Percentiles rank a stretch among this genome's conserved stretches.
Evolutionary conservation across 2,329 filamentous ascomycete species (phyloP).

Genomic region (Teratosphaeria gauchensis): DNA sequence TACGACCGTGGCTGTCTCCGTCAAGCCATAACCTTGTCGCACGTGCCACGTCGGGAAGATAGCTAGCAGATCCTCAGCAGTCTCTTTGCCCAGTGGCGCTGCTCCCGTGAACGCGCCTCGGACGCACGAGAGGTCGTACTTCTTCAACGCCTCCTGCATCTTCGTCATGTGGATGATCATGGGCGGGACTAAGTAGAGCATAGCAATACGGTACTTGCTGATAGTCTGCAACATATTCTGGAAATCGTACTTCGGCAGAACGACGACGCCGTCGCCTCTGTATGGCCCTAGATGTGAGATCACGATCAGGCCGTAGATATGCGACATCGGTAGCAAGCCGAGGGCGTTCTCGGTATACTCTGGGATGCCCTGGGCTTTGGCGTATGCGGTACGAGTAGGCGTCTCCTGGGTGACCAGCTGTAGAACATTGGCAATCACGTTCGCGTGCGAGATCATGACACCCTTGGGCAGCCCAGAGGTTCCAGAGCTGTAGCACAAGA

Average conservation of each 20-base stretch:
- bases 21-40: slow-evolving; percentile 59
- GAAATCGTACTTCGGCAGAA: slow-evolving; percentile 69
- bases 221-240: slow-evolving; percentile 54
- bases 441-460: slow-evolving; percentile 71
- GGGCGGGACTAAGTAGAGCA: slow-evolving; percentile 64
- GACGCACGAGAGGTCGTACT: slow-evolving; percentile 64
- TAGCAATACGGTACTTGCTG: slow-evolving; percentile 57
- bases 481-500: slow-evolving; percentile 70
- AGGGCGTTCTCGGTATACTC: slow-evolving; percentile 46
- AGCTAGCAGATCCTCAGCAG: slow-evolving; percentile 52
- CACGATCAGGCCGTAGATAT: slow-evolving; percentile 71
- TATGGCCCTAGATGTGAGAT: slow-evolving; percentile 57
- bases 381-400: slow-evolving; percentile 27
- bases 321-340: slow-evolving; percentile 68
- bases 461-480: slow-evolving; percentile 66
- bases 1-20: slow-evolving; percentile 66
- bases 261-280: slow-evolving; percentile 62
- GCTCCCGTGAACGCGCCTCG: slow-evolving; percentile 61
- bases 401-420: slow-evolving; percentile 49
- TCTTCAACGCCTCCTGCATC: slow-evolving; percentile 48
- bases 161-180: slow-evolving; percentile 71
- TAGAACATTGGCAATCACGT: slow-evolving; percentile 67
- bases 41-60: slow-evolving; percentile 56
- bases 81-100: slow-evolving; percentile 55
- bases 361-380: slow-evolving; percentile 10